These are phyloP conservation scores for Tylopilus sp. DNA, from an alignment of 768 basidiomycete genomes.

Conservation along the genomic window DNA sequence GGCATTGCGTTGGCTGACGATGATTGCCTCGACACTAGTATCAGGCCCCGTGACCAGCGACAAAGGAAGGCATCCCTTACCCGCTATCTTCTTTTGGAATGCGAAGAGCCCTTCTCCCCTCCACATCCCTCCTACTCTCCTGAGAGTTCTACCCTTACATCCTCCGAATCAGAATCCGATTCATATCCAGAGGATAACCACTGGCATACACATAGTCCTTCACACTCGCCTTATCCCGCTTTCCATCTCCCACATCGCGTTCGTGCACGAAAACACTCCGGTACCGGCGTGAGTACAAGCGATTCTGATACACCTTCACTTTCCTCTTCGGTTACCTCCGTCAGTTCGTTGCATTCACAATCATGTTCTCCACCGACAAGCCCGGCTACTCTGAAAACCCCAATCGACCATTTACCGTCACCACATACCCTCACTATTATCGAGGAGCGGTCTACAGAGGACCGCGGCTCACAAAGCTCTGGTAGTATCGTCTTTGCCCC, in stretches of 20 bases:
- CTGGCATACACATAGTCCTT: slow-evolving; percentile 21
- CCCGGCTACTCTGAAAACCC: slow-evolving; percentile 31
- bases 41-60: slow-evolving; percentile 11
- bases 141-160: slow-evolving; percentile 10
- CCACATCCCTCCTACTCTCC: slow-evolving; percentile 16
- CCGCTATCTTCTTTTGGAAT: slow-evolving; percentile 30
- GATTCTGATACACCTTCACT: slow-evolving; percentile 51
- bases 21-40: slow-evolving; percentile 27
- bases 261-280: slow-evolving; percentile 26
- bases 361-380: slow-evolving; percentile 33
- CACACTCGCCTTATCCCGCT: slow-evolving; percentile 15
- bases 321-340: slow-evolving; percentile 38
- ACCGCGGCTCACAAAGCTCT: slow-evolving; percentile 19
- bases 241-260: slow-evolving; percentile 35
- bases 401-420: slow-evolving; percentile 27
- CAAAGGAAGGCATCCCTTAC: slow-evolving; percentile 6
- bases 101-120: slow-evolving; percentile 31
- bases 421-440: slow-evolving; percentile 35
- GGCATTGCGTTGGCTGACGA: slow-evolving; percentile 30
- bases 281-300: slow-evolving; percentile 29
- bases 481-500: slow-evolving; percentile 24
- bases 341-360: slow-evolving; percentile 35
- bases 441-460: slow-evolving; percentile 32
- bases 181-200: slow-evolving; percentile 26
- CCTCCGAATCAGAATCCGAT: slow-evolving; percentile 37